Percentiles rank a stretch among this genome's conserved stretches.
These are phyloP conservation scores for Tetraselmis striata DNA, from an alignment of 139 green algal species.

Conservation along the genomic window DNA sequence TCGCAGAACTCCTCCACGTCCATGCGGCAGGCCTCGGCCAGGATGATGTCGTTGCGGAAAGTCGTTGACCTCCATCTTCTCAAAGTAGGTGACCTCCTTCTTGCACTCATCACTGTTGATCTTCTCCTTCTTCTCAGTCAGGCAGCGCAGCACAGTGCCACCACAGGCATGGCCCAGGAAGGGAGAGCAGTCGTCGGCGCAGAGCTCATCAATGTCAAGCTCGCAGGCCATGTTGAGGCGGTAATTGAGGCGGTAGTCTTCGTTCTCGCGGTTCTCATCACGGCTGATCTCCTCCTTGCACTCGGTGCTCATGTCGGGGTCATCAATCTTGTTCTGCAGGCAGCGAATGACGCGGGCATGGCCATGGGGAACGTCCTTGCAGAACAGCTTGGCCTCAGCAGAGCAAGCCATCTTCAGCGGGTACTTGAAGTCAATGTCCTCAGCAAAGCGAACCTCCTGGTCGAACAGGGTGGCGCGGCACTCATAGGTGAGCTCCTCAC, in stretches of 20 bases:
- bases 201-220: slow-evolving; percentile 61
- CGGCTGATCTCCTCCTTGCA: slow-evolving; percentile 61
- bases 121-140: slow-evolving; percentile 65
- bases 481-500: slow-evolving; percentile 44
- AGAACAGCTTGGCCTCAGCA: slow-evolving; percentile 58
- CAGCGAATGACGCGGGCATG: slow-evolving; percentile 64
- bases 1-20: slow-evolving; percentile 69
- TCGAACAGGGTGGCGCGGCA: slow-evolving; percentile 72
- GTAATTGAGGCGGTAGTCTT: slow-evolving; percentile 86
- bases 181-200: slow-evolving; percentile 44
- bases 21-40: slow-evolving; percentile 54
- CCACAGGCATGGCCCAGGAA: slow-evolving; percentile 56
- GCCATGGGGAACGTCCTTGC: slow-evolving; percentile 63
- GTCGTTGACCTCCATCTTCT: slow-evolving; percentile 76
- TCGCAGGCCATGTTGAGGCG: slow-evolving; percentile 66
- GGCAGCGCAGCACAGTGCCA: slow-evolving; percentile 75
- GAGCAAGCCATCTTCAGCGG: slow-evolving; percentile 71
- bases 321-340: slow-evolving; percentile 56
- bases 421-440: slow-evolving; percentile 76
- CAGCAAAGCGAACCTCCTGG: slow-evolving; percentile 52
- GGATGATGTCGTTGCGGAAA: slow-evolving; percentile 61
- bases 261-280: slow-evolving; percentile 49
- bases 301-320: slow-evolving; percentile 56
- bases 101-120: slow-evolving; percentile 61
- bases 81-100: slow-evolving; percentile 75